These are phyloP conservation scores for Gaeumannomyces tritici DNA, from an alignment of 2,329 filamentous ascomycete genomes.

Conservation along the genomic window DNA sequence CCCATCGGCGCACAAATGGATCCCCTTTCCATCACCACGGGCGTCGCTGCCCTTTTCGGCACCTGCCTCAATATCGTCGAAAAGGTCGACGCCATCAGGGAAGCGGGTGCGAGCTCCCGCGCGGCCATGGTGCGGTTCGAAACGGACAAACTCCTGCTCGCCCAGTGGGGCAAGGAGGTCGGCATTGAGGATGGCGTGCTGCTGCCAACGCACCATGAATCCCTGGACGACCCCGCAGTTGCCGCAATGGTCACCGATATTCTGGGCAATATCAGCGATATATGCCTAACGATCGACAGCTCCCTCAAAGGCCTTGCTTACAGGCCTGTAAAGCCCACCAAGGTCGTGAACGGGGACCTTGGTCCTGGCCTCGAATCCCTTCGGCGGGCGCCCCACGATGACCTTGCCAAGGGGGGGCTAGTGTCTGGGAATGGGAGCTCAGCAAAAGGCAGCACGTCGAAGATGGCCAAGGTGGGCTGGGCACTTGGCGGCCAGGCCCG, in stretches of 20 bases:
- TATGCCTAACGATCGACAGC: not conserved
- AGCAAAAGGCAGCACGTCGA: not conserved
- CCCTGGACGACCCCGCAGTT: not conserved
- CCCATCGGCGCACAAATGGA: not conserved
- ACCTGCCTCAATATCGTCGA: not conserved
- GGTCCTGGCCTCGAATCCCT: not conserved
- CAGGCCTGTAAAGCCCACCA: not conserved
- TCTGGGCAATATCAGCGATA: not conserved
- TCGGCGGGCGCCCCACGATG: no score
- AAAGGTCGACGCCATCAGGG: not conserved
- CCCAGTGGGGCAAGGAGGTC: not conserved
- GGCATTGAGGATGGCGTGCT: not conserved
- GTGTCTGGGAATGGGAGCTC: not conserved
- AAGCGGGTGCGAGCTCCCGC: not conserved
- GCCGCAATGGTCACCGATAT: not conserved
- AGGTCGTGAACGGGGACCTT: not conserved
- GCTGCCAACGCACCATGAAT: not conserved
- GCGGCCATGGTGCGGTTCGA: not conserved
- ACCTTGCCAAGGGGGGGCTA: not conserved
- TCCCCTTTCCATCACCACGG: not conserved
- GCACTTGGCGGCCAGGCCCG: not conserved
- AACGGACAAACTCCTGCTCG: not conserved
- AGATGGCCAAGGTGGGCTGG: not conserved
- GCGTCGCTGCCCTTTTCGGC: not conserved
- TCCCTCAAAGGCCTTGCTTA: not conserved